Conservation (phyloP, 495 filamentous ascomycete genomes). For the Penicillium crystallinum region DNA sequence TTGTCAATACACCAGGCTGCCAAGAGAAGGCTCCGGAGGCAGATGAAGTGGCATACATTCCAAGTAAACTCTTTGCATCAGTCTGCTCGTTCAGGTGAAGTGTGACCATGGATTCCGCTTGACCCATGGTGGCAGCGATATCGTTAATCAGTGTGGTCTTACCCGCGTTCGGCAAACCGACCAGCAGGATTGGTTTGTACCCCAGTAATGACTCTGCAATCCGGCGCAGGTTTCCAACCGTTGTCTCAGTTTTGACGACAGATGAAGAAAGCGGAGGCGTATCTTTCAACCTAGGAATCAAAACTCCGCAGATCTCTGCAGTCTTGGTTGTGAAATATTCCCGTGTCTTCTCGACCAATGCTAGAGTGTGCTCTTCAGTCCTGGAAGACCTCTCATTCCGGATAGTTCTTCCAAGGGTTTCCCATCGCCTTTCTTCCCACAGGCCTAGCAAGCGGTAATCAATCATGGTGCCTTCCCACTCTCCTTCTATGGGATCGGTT, state of each 20-base stretch:
- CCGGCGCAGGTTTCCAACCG: slow-evolving; percentile 59
- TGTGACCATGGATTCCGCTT: slow-evolving; percentile 73
- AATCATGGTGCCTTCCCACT: slow-evolving; percentile 69
- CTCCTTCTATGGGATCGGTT: slow-evolving; percentile 54
- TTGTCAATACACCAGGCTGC: slow-evolving; percentile 90
- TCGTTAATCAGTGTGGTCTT: slow-evolving; percentile 87
- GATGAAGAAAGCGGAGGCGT: slow-evolving; percentile 40
- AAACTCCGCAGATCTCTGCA: slow-evolving; percentile 53
- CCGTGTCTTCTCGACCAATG: slow-evolving; percentile 28
- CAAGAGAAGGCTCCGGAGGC: slow-evolving; percentile 85
- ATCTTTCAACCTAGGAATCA: slow-evolving; percentile 61
- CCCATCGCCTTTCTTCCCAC: slow-evolving; percentile 63
- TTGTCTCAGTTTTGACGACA: slow-evolving; percentile 69
- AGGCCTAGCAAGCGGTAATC: slow-evolving; percentile 83
- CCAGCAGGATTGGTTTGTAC: slow-evolving; percentile 66
- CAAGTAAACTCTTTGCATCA: slow-evolving; percentile 90
- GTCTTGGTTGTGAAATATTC: slow-evolving; percentile 47
- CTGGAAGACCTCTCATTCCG: slow-evolving; percentile 16
- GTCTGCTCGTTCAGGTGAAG: slow-evolving; percentile 96
- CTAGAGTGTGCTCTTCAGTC: slow-evolving; percentile 20
- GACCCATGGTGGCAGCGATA: slow-evolving; percentile 68
- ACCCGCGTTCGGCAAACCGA: slow-evolving; percentile 80
- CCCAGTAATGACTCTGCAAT: slow-evolving; percentile 62
- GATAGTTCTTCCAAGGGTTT: slow-evolving; percentile 25
- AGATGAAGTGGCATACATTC: slow-evolving; percentile 81